Evolutionary conservation across 768 basidiomycete species (phyloP), one percentile per base, ranked within the genome.

Genomic region (Exsudoporus frostii): DNA sequence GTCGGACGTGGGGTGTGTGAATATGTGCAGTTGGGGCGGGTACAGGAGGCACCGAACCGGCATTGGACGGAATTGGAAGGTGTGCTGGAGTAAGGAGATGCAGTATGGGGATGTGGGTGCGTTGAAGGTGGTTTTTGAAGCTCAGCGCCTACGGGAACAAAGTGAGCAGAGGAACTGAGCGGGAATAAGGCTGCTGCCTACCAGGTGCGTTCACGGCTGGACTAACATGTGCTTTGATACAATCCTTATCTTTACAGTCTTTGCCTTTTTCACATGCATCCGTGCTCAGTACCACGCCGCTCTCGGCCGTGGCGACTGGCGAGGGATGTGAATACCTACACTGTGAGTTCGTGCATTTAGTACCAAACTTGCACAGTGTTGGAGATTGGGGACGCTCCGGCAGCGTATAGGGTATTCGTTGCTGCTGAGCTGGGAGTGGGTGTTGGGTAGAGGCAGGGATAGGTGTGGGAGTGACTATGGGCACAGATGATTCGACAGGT

Each of bases 251-350:
- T 64, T 89, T 85, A 71, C 97, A 99, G 42, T 87, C 76, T 66
- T 85, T 88, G 17, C 91, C 91, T 45, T 86, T 83, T 62, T 94
- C 90, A 70, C 97, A 99, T 19, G 92, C 77, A 52, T 98, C 96
- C 52, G 90, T 93, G 62, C 90, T 96, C 51, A 99, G 77, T 2
- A 98, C 97, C 57, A 99, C 81, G 9, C 95, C 97, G 62, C 90
- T 94, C 73, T 96, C 93, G 30, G 88, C 79, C 17, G 96, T 97
- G 7, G 97, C 95, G 4, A 94, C 92, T n/a, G 97, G 97, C 9
- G 90, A 93, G 5, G 97, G 95, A 69, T 99, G 97, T 9, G 92
- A 92, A 70, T 84, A 98, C 17, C 88, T 79, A 70, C 97, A 99
- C 42, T 86, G 78, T 0, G 88, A 78, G 68, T 98, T 96, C 45